These are phyloP conservation scores for Phytophthora litchii DNA, from an alignment of 352 stramenopile genomes.

Conservation along the genomic window DNA sequence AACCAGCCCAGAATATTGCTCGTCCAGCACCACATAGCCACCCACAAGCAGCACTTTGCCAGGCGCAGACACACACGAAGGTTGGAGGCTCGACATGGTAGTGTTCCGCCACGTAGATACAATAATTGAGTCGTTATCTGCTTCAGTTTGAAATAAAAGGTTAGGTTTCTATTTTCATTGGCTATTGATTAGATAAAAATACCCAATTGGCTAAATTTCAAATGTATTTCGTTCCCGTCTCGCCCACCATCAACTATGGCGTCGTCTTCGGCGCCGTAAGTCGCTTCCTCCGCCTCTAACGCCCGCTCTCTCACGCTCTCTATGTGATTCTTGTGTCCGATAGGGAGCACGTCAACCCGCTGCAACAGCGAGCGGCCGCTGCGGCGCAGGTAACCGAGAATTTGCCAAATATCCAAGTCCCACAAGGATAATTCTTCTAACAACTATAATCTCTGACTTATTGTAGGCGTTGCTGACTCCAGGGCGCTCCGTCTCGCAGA, in stretches of 20 bases:
- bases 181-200: slow-evolving; percentile 9
- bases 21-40: slow-evolving; percentile 96
- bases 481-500: slow-evolving; percentile 59
- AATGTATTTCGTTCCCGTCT: slow-evolving; percentile 16
- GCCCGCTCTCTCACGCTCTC: slow-evolving; percentile 16
- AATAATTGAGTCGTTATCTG: neutral
- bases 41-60: slow-evolving; percentile 97
- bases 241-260: slow-evolving; percentile 18
- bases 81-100: slow-evolving; percentile 11
- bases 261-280: slow-evolving; percentile 36
- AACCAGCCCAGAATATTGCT: slow-evolving; percentile 89
- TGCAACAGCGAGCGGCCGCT: slow-evolving; percentile 69
- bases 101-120: slow-evolving; percentile 1
- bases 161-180: slow-evolving; percentile 8
- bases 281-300: neutral
- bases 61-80: slow-evolving; percentile 87
- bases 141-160: slow-evolving; percentile 6
- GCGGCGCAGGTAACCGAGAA: slow-evolving; percentile 48
- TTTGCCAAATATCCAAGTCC: neutral
- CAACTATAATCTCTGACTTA: neutral
- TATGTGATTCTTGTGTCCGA: slow-evolving; percentile 14
- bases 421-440: slow-evolving; percentile 1
- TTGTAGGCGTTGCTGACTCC: slow-evolving; percentile 35
- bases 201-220: slow-evolving; percentile 14
- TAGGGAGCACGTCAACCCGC: slow-evolving; percentile 30